Conservation (phyloP, 495 filamentous ascomycete species). For the Letharia lupina region DNA sequence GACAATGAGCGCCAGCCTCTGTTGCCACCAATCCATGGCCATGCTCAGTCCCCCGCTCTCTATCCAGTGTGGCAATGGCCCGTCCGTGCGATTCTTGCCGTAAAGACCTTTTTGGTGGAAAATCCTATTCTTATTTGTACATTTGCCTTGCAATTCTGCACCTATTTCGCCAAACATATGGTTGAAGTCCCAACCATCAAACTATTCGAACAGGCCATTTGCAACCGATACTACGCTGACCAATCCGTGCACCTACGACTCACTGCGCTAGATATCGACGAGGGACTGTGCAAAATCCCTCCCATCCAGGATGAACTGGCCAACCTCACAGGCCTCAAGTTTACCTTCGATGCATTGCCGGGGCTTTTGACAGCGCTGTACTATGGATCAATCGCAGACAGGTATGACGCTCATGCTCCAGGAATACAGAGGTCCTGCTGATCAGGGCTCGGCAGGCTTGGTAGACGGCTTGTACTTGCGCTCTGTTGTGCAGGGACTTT, state of each 20-base stretch:
- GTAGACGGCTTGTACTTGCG: conserved; percentile 15
- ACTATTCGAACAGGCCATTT: conserved; percentile 20
- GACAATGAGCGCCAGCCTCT: conserved; percentile 18
- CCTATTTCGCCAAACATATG: conserved; percentile 21
- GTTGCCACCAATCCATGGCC: conserved; percentile 1
- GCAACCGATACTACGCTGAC: conserved; percentile 17
- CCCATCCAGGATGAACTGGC: conserved; percentile 22
- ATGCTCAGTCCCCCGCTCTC: not conserved
- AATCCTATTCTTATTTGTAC: conserved; percentile 24
- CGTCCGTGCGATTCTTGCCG: conserved; percentile 39
- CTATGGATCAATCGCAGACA: conserved; percentile 22
- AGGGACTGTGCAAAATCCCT: conserved; percentile 21
- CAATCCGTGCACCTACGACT: not conserved
- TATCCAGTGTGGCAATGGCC: conserved; percentile 22
- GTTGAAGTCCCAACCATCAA: conserved; percentile 22
- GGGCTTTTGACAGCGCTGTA: conserved; percentile 21
- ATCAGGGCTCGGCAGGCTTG: conserved; percentile 5
- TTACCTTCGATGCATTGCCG: conserved; percentile 24
- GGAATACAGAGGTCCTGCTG: not conserved
- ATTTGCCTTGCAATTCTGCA: conserved; percentile 19
- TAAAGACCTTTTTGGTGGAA: conserved; percentile 41
- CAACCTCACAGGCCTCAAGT: conserved; percentile 21
- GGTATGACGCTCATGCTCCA: not conserved
- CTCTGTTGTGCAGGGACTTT: conserved; percentile 18
- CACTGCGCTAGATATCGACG: not conserved